These are phyloP conservation scores for Zangia roseola DNA, from an alignment of 768 basidiomycete genomes.

Conservation along the genomic window DNA sequence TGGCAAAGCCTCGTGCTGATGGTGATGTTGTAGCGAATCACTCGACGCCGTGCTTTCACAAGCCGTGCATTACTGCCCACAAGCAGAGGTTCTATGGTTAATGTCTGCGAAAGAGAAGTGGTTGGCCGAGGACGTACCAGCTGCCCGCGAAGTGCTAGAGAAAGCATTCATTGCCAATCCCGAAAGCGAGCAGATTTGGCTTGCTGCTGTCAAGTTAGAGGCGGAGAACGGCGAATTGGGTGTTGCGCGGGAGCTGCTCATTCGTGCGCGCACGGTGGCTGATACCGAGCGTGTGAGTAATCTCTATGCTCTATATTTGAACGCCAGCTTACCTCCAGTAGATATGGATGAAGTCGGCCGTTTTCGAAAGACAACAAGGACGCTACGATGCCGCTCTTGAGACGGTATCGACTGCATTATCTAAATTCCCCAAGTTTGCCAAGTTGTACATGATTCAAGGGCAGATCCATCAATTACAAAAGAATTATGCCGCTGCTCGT, in stretches of 20 bases:
- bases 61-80: slow-evolving; percentile 89
- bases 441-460: slow-evolving; percentile 98
- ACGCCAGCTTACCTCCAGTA: slow-evolving; percentile 29
- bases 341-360: slow-evolving; percentile 99
- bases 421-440: slow-evolving; percentile 83
- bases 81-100: slow-evolving; percentile 95
- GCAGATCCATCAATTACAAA: slow-evolving; percentile 72
- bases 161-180: slow-evolving; percentile 92
- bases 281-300: slow-evolving; percentile 82
- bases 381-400: slow-evolving; percentile 70
- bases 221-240: slow-evolving; percentile 91
- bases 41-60: slow-evolving; percentile 78
- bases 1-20: not conserved
- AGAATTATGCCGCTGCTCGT: slow-evolving; percentile 66
- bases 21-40: slow-evolving; percentile 53
- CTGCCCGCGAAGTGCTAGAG: slow-evolving; percentile 87
- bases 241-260: slow-evolving; percentile 82
- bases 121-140: slow-evolving; percentile 83
- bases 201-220: slow-evolving; percentile 95
- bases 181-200: slow-evolving; percentile 96
- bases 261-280: slow-evolving; percentile 86
- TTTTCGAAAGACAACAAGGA: slow-evolving; percentile 90
- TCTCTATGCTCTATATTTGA: not conserved
- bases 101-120: slow-evolving; percentile 99
- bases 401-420: slow-evolving; percentile 70